Base-by-base conservation (phyloP, 2,329 filamentous ascomycete species). In the Mycosphaerelloides madeirae region DNA sequence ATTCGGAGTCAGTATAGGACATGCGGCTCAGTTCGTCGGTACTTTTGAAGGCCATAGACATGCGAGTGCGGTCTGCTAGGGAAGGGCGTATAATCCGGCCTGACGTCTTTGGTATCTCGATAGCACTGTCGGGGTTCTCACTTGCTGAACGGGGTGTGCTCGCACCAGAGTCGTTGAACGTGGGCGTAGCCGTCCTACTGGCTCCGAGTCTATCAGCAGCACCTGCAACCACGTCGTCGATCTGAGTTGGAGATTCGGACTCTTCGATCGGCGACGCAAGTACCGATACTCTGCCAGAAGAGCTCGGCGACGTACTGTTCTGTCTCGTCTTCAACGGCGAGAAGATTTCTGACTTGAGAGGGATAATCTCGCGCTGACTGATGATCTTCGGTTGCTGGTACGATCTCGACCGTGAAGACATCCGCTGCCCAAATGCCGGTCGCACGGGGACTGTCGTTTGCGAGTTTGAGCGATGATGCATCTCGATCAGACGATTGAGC, bases 41-140 rank as follows among this genome's bases (percentile, higher is more conserved):
- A 29, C 56, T 56, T 16, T 47, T 49, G 41, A 54, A 57, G 11
- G 68, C 66, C 64, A 75, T 72, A 9, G 70, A 71, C 55, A 70
- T 64, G 43, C 71, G 66, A 9, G 72, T 71, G 34, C 72, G 66
- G 46, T 76, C 73, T 3, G 66, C 60, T 19, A 76, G 65, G 4
- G 70, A 70, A 32, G 65, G 65, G 7, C 63, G 65, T 8, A 64
- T 28, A 9, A 44, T 43, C 22, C 49, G 42, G 9, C 43, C 28
- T 6, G 29, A 20, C 8, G 28, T 42, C 2, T 28, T 41, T 13
- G 53, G 44, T 15, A 49, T 25, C 20, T 52, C 50, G 8, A 52
- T 35, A 1, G 45, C 45, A 34, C 53, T 54, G 34, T 56, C 52
- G 8, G 41, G 48, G 32, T 44, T 50, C 18, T 52, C 53, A 20